phyloP scores from a whole-genome alignment of 2,329 filamentous ascomycete genomes.

The Colletotrichum sp. region DNA sequence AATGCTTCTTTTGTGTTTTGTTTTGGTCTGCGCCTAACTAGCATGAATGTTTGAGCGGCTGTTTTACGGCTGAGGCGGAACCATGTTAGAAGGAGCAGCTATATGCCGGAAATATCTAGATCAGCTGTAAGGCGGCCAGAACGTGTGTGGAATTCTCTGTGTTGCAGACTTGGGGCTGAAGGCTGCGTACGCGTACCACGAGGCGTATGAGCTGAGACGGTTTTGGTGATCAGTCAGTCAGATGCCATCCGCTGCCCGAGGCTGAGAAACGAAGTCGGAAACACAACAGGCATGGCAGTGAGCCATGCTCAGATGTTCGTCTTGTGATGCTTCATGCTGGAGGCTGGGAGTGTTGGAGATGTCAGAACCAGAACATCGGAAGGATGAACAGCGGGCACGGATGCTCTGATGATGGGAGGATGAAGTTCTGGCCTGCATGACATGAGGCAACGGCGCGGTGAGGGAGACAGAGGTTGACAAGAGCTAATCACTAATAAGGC shows the following conservation, averaged over 20 bases:
- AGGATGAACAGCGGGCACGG: conserved; percentile 1
- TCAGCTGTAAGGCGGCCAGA: background rate
- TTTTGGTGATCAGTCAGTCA: background rate
- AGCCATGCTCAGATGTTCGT: background rate
- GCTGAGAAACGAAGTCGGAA: background rate
- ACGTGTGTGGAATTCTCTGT: background rate
- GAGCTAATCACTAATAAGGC: background rate
- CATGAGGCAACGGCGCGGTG: conserved; percentile 10
- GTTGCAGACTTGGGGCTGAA: background rate
- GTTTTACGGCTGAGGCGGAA: background rate
- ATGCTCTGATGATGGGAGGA: background rate
- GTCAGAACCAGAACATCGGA: background rate
- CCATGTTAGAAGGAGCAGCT: background rate
- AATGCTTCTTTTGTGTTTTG: background rate
- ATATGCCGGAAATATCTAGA: background rate
- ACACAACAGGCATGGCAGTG: background rate
- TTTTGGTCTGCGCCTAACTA: background rate
- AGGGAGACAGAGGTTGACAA: background rate
- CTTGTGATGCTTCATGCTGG: background rate
- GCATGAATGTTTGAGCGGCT: background rate
- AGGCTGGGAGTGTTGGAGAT: background rate
- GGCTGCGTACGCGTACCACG: background rate
- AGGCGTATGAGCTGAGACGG: background rate
- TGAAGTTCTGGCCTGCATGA: conserved; percentile 15
- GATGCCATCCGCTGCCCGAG: background rate